Conservation (phyloP, 768 basidiomycete genomes). For the Boletus barrowsii region DNA sequence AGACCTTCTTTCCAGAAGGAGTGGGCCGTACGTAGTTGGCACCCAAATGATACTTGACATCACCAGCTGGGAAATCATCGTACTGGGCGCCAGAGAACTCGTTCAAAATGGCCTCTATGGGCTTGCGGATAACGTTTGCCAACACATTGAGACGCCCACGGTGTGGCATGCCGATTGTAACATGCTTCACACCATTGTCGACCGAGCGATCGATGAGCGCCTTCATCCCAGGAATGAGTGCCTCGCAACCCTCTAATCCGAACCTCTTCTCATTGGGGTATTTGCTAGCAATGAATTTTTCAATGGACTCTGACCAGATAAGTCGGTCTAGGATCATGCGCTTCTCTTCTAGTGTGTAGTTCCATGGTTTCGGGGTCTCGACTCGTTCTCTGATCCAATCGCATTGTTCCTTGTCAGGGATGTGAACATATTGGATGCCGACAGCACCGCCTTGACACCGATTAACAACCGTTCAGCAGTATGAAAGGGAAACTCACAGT, state of each 20-base stretch:
- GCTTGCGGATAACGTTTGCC: slow-evolving; percentile 98
- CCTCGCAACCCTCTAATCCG: slow-evolving; percentile 97
- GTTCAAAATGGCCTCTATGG: slow-evolving; percentile 95
- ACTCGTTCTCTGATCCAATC: slow-evolving; percentile 98
- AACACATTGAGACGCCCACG: slow-evolving; percentile 97
- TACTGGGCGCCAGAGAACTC: slow-evolving; percentile 82
- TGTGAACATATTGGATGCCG: slow-evolving; percentile 92
- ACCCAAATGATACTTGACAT: slow-evolving; percentile 99
- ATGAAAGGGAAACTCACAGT: slow-evolving; percentile 60
- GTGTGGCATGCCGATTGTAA: slow-evolving; percentile 99
- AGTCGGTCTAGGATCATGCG: slow-evolving; percentile 98
- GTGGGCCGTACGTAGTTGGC: slow-evolving; percentile 99
- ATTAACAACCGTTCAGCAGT: neutral
- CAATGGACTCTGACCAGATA: slow-evolving; percentile 99
- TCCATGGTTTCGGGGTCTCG: slow-evolving; percentile 95
- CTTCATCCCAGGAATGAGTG: slow-evolving; percentile 99
- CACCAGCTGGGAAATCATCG: slow-evolving; percentile 84
- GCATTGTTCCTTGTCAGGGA: slow-evolving; percentile 97
- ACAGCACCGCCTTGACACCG: slow-evolving; percentile 67
- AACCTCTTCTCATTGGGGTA: slow-evolving; percentile 99
- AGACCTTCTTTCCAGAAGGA: slow-evolving; percentile 96
- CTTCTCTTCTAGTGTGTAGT: slow-evolving; percentile 97
- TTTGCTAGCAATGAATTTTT: slow-evolving; percentile 97
- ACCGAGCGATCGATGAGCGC: slow-evolving; percentile 98
- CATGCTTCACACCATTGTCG: slow-evolving; percentile 91